Percentiles rank a stretch among this genome's conserved stretches.
These are phyloP conservation scores for Pleurostoma richardsiae DNA, from an alignment of 2,329 filamentous ascomycete species.

Conservation along the genomic window DNA sequence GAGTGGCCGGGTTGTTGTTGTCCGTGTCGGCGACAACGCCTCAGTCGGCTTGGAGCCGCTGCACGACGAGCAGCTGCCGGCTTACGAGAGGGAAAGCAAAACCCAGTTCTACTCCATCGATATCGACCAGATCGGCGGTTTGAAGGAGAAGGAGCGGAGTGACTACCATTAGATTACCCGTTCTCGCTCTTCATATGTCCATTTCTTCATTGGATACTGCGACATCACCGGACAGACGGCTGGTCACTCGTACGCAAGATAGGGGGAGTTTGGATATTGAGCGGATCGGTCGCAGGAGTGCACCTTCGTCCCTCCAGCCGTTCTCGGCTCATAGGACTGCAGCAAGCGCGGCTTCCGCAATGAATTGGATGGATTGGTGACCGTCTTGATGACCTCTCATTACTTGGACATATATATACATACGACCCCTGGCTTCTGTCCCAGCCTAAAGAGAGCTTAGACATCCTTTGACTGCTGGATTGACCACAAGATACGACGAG, in stretches of 20 bases:
- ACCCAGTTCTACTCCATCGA: slow-evolving; percentile 89
- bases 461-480: no score
- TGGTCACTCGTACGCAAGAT: no score
- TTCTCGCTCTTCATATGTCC: not conserved
- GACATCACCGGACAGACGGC: no score
- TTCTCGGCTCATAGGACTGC: no score
- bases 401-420: no score
- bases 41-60: slow-evolving; percentile 85
- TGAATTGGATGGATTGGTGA: no score
- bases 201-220: not conserved
- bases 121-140: slow-evolving; percentile 86
- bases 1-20: slow-evolving; percentile 85
- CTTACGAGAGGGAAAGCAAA: slow-evolving; percentile 78
- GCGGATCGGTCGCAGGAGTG: no score
- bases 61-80: slow-evolving; percentile 73
- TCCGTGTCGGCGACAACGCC: slow-evolving; percentile 82
- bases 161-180: slow-evolving; percentile 20
- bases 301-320: no score
- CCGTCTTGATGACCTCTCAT: no score
- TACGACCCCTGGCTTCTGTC: no score
- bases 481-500: not conserved
- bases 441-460: no score
- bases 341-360: no score
- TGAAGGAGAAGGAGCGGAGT: slow-evolving; percentile 76
- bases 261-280: slow-evolving; percentile 2